Evolutionary conservation across 176 grass and related monocot species (phyloP).

Genomic region (Hyparrhenia diplandra): DNA sequence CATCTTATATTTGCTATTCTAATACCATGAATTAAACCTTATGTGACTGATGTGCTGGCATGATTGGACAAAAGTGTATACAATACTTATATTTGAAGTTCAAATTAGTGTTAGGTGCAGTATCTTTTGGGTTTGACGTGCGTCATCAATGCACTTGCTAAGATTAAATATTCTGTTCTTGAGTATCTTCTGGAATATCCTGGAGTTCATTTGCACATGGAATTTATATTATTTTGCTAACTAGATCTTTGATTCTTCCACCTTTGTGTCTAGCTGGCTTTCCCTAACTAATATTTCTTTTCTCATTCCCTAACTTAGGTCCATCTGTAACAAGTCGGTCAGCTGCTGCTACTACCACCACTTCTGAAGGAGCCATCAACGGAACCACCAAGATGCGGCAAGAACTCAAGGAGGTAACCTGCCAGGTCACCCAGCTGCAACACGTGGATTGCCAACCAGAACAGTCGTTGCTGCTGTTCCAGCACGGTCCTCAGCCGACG

Average conservation of each 20-base stretch:
- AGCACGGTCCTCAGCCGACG: slow-evolving; percentile 42
- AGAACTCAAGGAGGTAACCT: slow-evolving; percentile 37
- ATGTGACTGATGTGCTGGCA: not conserved
- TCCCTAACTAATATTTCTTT: not conserved
- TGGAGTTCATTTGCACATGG: not conserved
- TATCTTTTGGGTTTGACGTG: not conserved
- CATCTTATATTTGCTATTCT: not conserved
- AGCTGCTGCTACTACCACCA: slow-evolving; percentile 29
- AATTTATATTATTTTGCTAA: not conserved
- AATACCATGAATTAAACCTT: not conserved
- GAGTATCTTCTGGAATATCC: not conserved
- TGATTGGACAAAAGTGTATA: not conserved
- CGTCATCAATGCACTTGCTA: not conserved
- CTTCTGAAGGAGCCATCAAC: slow-evolving; percentile 19
- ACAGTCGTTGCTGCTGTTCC: slow-evolving; percentile 68
- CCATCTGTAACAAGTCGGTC: too few relatives aligned
- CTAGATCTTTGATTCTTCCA: not conserved
- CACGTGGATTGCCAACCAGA: slow-evolving; percentile 61
- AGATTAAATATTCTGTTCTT: not conserved
- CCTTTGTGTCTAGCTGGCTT: not conserved
- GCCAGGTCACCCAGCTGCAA: slow-evolving; percentile 37
- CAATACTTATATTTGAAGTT: not conserved
- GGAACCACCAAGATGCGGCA: slow-evolving; percentile 32
- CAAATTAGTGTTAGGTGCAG: not conserved
- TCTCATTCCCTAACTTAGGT: slow-evolving; percentile 32